Percentiles rank a stretch among this genome's conserved stretches.
These are phyloP conservation scores for Suillus occidentalis DNA, from an alignment of 768 basidiomycete species.

Conservation along the genomic window DNA sequence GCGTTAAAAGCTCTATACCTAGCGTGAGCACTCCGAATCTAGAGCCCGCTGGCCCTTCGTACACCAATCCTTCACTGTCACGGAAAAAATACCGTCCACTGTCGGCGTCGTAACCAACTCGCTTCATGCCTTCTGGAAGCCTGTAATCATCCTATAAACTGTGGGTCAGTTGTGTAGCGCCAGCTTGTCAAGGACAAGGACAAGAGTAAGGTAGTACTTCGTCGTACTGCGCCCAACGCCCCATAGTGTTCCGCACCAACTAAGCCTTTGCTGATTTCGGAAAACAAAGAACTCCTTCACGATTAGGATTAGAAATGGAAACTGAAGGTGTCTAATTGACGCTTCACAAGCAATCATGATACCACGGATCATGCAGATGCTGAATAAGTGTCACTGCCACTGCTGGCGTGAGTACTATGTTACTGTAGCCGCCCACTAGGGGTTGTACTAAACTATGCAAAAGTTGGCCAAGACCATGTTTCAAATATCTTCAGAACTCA, in stretches of 20 bases:
- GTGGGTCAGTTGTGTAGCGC: not conserved
- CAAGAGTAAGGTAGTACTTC: conserved; percentile 18
- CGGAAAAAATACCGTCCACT: conserved; percentile 64
- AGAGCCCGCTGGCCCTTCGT: conserved; percentile 61
- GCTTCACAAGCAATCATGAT: too few species aligned
- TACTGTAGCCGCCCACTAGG: not conserved
- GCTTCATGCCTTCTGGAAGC: conserved; percentile 53
- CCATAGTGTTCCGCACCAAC: conserved; percentile 29
- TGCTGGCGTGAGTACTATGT: too few species aligned
- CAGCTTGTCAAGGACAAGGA: not conserved
- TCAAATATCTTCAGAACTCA: conserved; percentile 9
- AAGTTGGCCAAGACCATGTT: conserved; percentile 1
- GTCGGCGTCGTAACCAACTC: conserved; percentile 79
- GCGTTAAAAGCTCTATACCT: conserved; percentile 29
- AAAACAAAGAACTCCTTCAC: not conserved
- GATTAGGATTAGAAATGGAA: not conserved
- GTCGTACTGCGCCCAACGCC: conserved; percentile 40
- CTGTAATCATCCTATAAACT: conserved; percentile 47
- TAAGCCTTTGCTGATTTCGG: conserved; percentile 8
- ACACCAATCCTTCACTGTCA: conserved; percentile 50
- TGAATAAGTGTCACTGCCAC: too few species aligned
- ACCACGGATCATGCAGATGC: too few species aligned
- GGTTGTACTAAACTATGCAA: not conserved
- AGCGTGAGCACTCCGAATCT: conserved; percentile 53
- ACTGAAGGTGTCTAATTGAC: not conserved